Conservation (phyloP, 2,329 filamentous ascomycete genomes). For the Fusarium sp. region DNA sequence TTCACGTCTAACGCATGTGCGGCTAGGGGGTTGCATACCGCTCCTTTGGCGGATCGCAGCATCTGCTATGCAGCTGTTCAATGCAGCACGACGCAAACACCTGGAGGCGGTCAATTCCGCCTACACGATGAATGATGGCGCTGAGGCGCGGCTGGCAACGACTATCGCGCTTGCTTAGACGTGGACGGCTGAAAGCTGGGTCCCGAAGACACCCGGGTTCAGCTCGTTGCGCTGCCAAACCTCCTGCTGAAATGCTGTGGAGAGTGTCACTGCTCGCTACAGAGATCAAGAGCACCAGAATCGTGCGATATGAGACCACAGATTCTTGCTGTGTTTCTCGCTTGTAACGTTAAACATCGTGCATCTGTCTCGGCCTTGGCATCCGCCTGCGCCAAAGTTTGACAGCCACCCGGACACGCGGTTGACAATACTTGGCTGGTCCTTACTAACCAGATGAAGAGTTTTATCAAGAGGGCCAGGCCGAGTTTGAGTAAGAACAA, state of each 20-base stretch:
- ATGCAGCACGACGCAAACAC: conserved; percentile 20
- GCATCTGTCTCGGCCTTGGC: too few relatives aligned
- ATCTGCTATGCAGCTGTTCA: conserved; percentile 29
- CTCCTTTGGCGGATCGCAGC: conserved; percentile 27
- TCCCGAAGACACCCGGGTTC: conserved; percentile 5
- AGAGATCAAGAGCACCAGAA: neutral
- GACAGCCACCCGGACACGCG: too few relatives aligned
- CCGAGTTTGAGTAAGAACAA: too few relatives aligned
- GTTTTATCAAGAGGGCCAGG: too few relatives aligned
- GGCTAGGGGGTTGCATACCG: conserved; percentile 40
- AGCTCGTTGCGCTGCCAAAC: neutral
- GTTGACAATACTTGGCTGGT: too few relatives aligned
- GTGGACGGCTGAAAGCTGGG: neutral
- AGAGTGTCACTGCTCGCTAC: conserved; percentile 2
- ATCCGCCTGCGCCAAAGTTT: too few relatives aligned
- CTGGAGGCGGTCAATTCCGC: conserved; percentile 19
- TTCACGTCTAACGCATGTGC: conserved; percentile 19
- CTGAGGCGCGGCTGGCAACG: neutral
- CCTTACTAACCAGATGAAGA: too few relatives aligned
- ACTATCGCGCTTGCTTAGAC: neutral
- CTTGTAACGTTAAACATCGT: neutral
- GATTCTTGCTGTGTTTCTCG: neutral
- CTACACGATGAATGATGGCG: neutral
- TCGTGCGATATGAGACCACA: neutral
- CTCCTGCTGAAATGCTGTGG: neutral